Base-by-base conservation (phyloP, 179 eudicot genomes). In the Sideroxylon spinosum region DNA sequence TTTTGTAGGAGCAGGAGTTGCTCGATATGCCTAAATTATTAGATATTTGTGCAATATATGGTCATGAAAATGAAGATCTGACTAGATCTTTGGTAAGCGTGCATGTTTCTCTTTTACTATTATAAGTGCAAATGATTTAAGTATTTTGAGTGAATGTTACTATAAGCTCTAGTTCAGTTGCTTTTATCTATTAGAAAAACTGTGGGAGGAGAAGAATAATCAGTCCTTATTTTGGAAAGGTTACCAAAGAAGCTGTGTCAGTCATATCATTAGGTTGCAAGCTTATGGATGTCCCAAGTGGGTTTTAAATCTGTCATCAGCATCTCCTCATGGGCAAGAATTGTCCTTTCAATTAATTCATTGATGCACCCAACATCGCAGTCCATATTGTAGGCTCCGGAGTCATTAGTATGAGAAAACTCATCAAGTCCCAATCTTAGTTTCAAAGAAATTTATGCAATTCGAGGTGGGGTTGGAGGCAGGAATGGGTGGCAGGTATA, bases 1-100 rank as follows among this genome's bases (percentile, higher is more conserved):
- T 95, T 86, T 82, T 95, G 95, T 97, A 95, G 98, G 95, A 90
- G 57, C 91, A 89, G 83, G 90, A 89, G 80, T 82, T 93, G 84
- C 95, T 95, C 56, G 95, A 93, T 80, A 85, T 95, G 86, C 97
- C 98, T 20, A 95, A 90, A 81, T 74, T 93, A 82, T 84, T 95
- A 69, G 98, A 95, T 84, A 85, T 91, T 79, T 95, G 98, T 85
- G 98, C 98, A 55, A 83, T 95, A 28, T 93, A 88, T 84, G 94
- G 93, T 82, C 95, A 85, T 85, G 98, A 93, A 78, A 93, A 95
- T 87, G 94, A 86, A 83, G 93, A 90, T 70, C 80, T 93, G 76
- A 87, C 94, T 53, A 85, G 81, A 87, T 81, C 81, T 59, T 71
- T 95, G 93, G 98, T 95, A 85, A 88, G 95, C 76, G 59, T 9